Conservation (phyloP, 164 flowering plant species). For the Magnolia officinalis region DNA sequence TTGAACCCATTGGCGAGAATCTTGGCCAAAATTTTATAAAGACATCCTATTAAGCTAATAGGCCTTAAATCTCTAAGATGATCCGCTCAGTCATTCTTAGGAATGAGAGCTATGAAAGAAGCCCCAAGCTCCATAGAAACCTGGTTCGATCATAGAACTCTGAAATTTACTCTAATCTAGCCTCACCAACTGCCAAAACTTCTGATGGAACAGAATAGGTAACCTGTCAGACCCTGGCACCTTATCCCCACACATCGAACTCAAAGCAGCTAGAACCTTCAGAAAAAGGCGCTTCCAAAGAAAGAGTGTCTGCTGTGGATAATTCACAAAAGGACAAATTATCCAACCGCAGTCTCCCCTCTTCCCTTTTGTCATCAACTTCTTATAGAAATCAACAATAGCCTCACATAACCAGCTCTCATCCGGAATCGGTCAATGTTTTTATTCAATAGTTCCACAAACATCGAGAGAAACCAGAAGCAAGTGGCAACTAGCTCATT, state of each 20-base stretch:
- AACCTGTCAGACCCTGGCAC: background rate
- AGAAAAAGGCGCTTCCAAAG: no score
- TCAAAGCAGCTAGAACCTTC: no score
- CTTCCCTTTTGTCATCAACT: no score
- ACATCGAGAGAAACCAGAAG: no score
- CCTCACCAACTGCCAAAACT: background rate
- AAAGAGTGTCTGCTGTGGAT: no score
- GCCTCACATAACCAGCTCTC: no score
- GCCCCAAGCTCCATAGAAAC: background rate
- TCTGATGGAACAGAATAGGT: background rate
- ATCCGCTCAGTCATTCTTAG: background rate
- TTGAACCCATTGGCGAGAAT: background rate
- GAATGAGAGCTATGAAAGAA: background rate
- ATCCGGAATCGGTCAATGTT: no score
- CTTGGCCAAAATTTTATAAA: background rate
- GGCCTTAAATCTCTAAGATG: background rate
- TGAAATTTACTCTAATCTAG: background rate
- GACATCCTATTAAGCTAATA: background rate
- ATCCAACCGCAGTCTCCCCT: no score
- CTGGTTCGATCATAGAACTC: background rate
- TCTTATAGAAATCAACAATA: no score
- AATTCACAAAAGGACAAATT: no score
- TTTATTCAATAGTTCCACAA: no score
- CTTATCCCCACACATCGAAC: background rate
- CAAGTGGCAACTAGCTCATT: no score